These are phyloP conservation scores for Gnaphalium uliginosum DNA, from an alignment of 129 eudicot species.

Conservation along the genomic window DNA sequence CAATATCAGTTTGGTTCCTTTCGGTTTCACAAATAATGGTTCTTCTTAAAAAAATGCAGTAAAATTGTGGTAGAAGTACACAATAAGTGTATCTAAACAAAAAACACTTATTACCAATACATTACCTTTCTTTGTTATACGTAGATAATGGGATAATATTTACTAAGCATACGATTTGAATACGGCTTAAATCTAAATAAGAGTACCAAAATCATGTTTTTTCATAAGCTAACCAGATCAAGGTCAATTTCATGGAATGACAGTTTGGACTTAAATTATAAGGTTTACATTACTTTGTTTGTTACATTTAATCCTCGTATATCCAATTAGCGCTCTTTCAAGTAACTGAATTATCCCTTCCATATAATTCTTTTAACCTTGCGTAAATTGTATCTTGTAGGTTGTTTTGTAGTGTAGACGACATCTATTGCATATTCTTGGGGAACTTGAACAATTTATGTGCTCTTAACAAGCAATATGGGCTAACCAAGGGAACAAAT, in stretches of 20 bases:
- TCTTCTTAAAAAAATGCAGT: too few relatives aligned
- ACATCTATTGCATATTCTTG: constrained; percentile 74
- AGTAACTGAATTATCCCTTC: not conserved
- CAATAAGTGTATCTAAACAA: not conserved
- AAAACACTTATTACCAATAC: too few relatives aligned
- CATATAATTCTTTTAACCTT: not conserved
- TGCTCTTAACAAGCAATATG: constrained; percentile 77
- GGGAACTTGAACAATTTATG: constrained; percentile 75
- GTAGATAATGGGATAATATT: not conserved
- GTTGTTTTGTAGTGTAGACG: constrained; percentile 69
- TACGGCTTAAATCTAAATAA: not conserved
- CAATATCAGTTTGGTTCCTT: not conserved
- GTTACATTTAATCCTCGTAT: not conserved
- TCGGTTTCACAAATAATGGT: not conserved
- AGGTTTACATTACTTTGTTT: not conserved
- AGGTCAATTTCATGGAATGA: not conserved
- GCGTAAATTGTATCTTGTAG: constrained; percentile 36
- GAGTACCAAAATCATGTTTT: not conserved
- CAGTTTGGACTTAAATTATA: not conserved
- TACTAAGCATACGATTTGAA: not conserved
- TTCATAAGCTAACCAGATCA: not conserved
- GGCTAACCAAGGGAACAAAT: constrained; percentile 56
- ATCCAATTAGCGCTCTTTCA: not conserved
- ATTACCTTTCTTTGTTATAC: too few relatives aligned
- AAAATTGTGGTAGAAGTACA: not conserved